These are phyloP conservation scores for Dimargaris cristalligena DNA, from an alignment of 192 early-diverging fungal species.

Conservation along the genomic window DNA sequence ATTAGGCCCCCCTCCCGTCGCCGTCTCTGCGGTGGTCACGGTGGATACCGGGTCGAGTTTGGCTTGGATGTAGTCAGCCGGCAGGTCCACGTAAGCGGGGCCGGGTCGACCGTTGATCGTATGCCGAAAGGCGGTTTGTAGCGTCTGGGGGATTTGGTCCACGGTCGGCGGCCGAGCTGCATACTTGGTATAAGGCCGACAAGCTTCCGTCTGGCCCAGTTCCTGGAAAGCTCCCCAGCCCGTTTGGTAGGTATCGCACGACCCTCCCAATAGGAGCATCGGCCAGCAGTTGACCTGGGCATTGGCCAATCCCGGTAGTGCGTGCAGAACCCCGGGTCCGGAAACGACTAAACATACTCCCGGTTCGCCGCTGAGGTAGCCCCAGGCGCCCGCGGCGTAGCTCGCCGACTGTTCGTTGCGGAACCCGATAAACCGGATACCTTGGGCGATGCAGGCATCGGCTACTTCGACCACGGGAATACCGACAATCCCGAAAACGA, in stretches of 20 bases:
- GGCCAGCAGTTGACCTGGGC: constrained; percentile 57
- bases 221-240: constrained; percentile 61
- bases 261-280: constrained; percentile 45
- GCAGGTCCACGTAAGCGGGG: constrained; percentile 46
- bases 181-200: constrained; percentile 41
- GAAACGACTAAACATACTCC: constrained; percentile 52
- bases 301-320: constrained; percentile 47
- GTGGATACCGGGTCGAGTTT: background rate
- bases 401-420: constrained; percentile 61
- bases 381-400: constrained; percentile 48
- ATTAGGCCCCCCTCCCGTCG: no score
- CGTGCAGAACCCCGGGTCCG: constrained; percentile 57
- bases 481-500: constrained; percentile 61
- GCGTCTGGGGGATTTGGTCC: constrained; percentile 27
- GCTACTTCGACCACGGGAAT: constrained; percentile 61
- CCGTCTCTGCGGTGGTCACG: no score
- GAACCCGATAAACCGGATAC: constrained; percentile 51
- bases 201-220: constrained; percentile 42
- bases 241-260: constrained; percentile 26
- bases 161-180: constrained; percentile 30
- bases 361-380: constrained; percentile 40
- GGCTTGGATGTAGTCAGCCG: constrained; percentile 47
- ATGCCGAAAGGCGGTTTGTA: constrained; percentile 36
- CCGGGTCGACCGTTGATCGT: constrained; percentile 42
- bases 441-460: constrained; percentile 47